Conservation (phyloP, 371 early-diverging fungal genomes). For the Thermomucor indicae-seudaticae region DNA sequence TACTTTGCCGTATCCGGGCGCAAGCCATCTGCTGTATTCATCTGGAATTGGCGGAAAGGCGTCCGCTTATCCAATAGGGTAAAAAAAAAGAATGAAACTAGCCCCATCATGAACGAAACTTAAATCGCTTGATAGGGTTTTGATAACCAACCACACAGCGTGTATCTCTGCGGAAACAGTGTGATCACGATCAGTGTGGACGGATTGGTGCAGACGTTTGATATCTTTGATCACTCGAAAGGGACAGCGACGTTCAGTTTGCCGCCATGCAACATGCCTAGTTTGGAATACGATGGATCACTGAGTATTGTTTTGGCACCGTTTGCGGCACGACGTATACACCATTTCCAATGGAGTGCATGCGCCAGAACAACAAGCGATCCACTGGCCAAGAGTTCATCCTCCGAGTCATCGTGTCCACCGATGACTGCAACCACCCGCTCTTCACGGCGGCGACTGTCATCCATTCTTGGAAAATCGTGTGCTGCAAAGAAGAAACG, state of each 20-base stretch:
- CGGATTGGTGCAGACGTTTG: constrained; percentile 27
- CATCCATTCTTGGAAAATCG: background rate
- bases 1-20: constrained; percentile 43
- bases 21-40: constrained; percentile 43
- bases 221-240: constrained; percentile 22
- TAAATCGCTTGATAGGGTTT: constrained; percentile 27
- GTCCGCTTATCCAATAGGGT: constrained; percentile 35
- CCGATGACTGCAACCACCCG: background rate
- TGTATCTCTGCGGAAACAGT: constrained; percentile 31
- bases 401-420: too few relatives aligned
- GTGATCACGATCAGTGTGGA: constrained; percentile 37
- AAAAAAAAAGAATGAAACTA: constrained; percentile 1
- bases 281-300: constrained; percentile 32
- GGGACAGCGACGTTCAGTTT: constrained; percentile 11
- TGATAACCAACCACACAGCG: constrained; percentile 43
- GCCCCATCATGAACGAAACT: background rate
- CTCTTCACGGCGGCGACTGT: constrained; percentile 2
- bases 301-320: constrained; percentile 34
- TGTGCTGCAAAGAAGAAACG: background rate
- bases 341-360: constrained; percentile 32
- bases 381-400: too few relatives aligned
- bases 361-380: background rate
- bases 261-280: constrained; percentile 38
- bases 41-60: constrained; percentile 52
- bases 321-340: constrained; percentile 26